A percentile compares a stretch with the other conserved stretches of the same genome.
Evolutionary conservation across 2,329 filamentous ascomycete genomes (phyloP).

Genomic region (Neurospora crassa): DNA sequence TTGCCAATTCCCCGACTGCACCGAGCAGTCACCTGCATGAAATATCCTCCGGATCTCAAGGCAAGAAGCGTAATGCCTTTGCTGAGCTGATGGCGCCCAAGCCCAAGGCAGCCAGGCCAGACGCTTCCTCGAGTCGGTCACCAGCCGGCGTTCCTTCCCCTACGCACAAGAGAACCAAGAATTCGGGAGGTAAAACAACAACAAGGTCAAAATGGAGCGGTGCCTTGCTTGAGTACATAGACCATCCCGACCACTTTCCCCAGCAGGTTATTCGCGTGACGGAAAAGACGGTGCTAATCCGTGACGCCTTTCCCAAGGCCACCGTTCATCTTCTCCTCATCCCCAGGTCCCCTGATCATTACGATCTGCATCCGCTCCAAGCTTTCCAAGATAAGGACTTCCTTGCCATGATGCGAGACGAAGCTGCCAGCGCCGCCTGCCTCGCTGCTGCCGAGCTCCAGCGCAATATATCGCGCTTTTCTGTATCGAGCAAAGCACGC

Average conservation of each 20-base stretch:
- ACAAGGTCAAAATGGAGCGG: slow-evolving; percentile 31
- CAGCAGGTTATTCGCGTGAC: slow-evolving; percentile 55
- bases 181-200: slow-evolving; percentile 1
- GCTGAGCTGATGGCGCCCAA: slow-evolving; percentile 45
- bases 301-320: slow-evolving; percentile 80
- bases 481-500: slow-evolving; percentile 51
- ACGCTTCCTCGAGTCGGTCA: slow-evolving; percentile 14
- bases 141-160: slow-evolving; percentile 25
- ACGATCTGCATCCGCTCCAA: slow-evolving; percentile 62
- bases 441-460: slow-evolving; percentile 69
- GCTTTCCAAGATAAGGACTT: slow-evolving; percentile 65
- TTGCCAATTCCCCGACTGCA: background rate
- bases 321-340: slow-evolving; percentile 81
- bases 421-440: slow-evolving; percentile 49
- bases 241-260: slow-evolving; percentile 50
- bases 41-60: background rate
- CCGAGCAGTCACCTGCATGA: background rate
- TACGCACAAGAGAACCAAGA: background rate
- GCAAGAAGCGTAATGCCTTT: slow-evolving; percentile 27
- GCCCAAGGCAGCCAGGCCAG: slow-evolving; percentile 24
- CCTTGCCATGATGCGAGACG: slow-evolving; percentile 49
- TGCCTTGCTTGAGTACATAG: slow-evolving; percentile 58
- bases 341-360: slow-evolving; percentile 55
- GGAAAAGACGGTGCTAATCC: slow-evolving; percentile 64
- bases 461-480: slow-evolving; percentile 55